Evolutionary conservation across 2,329 filamentous ascomycete species (phyloP), one percentile per base, ranked within the genome.

Genomic region (Scedosporium boydii): DNA sequence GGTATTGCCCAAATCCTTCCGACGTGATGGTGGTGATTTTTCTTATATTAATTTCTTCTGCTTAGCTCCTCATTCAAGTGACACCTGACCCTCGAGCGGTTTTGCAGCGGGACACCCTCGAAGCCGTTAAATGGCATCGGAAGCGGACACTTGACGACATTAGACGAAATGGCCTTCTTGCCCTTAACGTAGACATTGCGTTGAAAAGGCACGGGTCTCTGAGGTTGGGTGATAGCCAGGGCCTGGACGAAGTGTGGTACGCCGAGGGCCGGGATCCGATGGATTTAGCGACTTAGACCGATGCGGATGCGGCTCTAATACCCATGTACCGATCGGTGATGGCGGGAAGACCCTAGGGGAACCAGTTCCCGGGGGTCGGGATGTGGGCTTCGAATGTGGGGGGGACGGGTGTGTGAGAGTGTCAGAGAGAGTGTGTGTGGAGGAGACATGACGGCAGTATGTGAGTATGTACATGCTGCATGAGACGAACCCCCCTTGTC

Each of bases 81-180:
- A 82, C 87, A 26, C 81, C 79, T 10, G 83, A 93, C 63, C 76
- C 85, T 2, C 85, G 93, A 42, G 78, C 80, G 12, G 80, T 84
- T 58, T 86, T 96, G 69, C 92, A 97, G 71, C 76, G 79, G 27
- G 80, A 87, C 6, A 86, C 88, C 0, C 77, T 96, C 23, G 78
- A 84, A 21, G 85, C 86, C 63, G 85, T 91, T 2, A 82, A 83
- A 62, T 81, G 83, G 29, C 95, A 95, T 69, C 87, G 93, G 69
- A 82, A 84, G 59, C 88, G 91, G 65, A 85, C 93, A 5, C 82
- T 90, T 60, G 81, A 96, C 67, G 86, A 91, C 53, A 80, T 98
- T 60, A 80, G 93, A 60, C 85, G 89, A 57, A 87, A 96, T 70
- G 91, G 89, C 67, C 83, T 96, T 64, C 73, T 87, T 4, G 83